phyloP scores from a whole-genome alignment of 805 yeast genomes.

The Saccharomycopsis capsularis region DNA sequence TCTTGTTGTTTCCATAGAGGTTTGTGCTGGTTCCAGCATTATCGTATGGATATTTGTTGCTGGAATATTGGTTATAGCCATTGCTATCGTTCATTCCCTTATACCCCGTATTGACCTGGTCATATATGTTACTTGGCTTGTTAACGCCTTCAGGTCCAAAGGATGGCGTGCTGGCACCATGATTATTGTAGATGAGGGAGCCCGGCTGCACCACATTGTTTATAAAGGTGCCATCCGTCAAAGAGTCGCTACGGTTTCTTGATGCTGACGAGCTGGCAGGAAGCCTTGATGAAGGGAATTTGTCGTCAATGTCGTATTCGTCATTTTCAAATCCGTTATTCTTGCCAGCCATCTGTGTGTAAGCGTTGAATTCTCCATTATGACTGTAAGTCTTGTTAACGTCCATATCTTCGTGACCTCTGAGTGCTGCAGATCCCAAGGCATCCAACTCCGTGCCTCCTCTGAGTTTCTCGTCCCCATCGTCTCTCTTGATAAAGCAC shows the following conservation, averaged over 20 bases:
- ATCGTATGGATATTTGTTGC: conserved; percentile 9
- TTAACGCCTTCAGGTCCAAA: conserved; percentile 2
- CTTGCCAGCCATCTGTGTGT: not conserved
- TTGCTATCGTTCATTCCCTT: conserved; percentile 7
- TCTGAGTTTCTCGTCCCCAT: conserved; percentile 26
- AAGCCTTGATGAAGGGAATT: conserved; percentile 11
- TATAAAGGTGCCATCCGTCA: not conserved
- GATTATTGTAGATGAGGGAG: conserved; percentile 14
- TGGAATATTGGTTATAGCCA: not conserved
- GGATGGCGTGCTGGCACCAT: conserved; percentile 5
- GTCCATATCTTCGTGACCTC: conserved; percentile 20
- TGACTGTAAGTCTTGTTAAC: conserved; percentile 3
- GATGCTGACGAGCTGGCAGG: not conserved
- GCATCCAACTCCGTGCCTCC: conserved; percentile 22
- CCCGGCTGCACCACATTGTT: conserved; percentile 18
- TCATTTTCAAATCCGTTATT: conserved; percentile 8
- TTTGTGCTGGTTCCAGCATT: conserved; percentile 1
- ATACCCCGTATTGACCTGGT: conserved; percentile 11
- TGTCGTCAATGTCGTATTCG: conserved; percentile 14
- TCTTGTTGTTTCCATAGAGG: conserved; percentile 3
- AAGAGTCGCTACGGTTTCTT: conserved; percentile 5
- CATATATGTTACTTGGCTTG: conserved; percentile 5
- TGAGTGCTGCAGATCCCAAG: conserved; percentile 20
- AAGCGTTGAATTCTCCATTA: not conserved
- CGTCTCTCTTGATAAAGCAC: conserved; percentile 78